phyloP scores from a whole-genome alignment of 257 asterid genomes.

The Solanum chilense region DNA sequence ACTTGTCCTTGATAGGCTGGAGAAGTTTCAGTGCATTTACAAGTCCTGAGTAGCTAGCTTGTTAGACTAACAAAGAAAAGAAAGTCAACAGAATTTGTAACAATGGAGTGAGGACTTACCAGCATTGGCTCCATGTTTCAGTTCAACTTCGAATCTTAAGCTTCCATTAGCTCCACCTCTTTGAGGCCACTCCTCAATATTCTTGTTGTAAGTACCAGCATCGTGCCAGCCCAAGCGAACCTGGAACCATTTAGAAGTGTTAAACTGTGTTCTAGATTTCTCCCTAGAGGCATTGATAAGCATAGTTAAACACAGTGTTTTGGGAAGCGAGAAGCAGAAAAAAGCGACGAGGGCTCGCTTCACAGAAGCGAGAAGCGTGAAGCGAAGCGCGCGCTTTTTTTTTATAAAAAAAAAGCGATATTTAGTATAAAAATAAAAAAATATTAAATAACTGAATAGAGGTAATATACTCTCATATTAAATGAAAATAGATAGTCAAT shows the following conservation, averaged over 20 bases:
- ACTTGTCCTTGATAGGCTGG: conserved; percentile 92
- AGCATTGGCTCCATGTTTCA: conserved; percentile 95
- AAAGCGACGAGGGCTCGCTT: too few species aligned
- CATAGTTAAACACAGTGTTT: neutral
- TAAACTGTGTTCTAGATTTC: neutral
- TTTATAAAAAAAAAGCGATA: too few species aligned
- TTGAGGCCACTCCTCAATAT: conserved; percentile 85
- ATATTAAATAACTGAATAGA: too few species aligned
- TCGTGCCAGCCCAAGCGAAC: conserved; percentile 99
- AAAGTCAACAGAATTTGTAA: neutral
- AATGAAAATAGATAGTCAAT: too few species aligned
- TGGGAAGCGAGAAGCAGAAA: too few species aligned
- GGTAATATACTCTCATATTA: too few species aligned
- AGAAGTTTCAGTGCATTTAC: conserved; percentile 93
- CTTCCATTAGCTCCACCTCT: conserved; percentile 99
- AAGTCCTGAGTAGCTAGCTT: conserved; percentile 54
- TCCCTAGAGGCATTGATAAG: neutral
- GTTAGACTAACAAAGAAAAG: conserved; percentile 18
- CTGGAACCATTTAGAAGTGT: conserved; percentile 18
- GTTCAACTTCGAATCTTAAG: conserved; percentile 80
- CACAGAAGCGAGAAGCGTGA: too few species aligned
- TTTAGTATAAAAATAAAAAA: too few species aligned
- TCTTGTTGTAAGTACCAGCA: conserved; percentile 93
- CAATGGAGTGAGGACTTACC: conserved; percentile 30
- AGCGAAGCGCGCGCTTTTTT: too few species aligned